Evolutionary conservation across 345 rosid genomes (phyloP).

Genomic region (Erucastrum elatum): DNA sequence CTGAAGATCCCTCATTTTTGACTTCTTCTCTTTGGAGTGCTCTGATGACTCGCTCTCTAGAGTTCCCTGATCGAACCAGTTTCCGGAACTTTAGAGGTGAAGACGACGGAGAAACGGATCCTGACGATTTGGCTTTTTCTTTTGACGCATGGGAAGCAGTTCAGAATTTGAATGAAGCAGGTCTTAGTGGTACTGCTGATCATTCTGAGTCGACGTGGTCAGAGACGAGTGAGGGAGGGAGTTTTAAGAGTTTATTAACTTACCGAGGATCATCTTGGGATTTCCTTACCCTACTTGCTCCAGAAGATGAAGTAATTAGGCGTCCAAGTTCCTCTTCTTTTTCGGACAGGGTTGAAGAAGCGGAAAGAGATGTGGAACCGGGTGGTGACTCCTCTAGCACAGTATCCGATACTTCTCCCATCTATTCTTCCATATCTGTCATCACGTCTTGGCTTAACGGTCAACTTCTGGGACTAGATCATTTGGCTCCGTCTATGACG

Average conservation of each 20-base stretch:
- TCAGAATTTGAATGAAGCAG: constrained; percentile 28
- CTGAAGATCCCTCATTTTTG: constrained; percentile 44
- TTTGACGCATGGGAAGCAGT: constrained; percentile 64
- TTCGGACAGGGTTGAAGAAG: constrained; percentile 35
- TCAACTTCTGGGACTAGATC: too few species aligned
- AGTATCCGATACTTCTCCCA: constrained; percentile 38
- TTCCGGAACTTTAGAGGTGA: constrained; percentile 62
- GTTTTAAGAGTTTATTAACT: too few species aligned
- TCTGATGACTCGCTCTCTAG: constrained; percentile 62
- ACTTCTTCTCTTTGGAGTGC: constrained; percentile 33
- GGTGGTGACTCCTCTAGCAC: constrained; percentile 59
- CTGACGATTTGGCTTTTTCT: constrained; percentile 77
- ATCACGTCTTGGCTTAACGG: too few species aligned
- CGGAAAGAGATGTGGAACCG: constrained; percentile 12
- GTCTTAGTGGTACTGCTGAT: constrained; percentile 24
- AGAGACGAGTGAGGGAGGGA: constrained; percentile 26
- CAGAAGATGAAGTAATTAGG: constrained; percentile 33
- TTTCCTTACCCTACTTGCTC: constrained; percentile 48
- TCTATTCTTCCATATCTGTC: too few species aligned
- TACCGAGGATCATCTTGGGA: constrained; percentile 70
- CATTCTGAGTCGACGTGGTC: constrained; percentile 8
- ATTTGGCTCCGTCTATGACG: too few species aligned
- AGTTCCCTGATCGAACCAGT: constrained; percentile 58
- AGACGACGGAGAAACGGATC: constrained; percentile 66
- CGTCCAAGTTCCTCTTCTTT: constrained; percentile 11